Conservation (phyloP, 768 basidiomycete species). For the Rhodotorula taiwanensis region DNA sequence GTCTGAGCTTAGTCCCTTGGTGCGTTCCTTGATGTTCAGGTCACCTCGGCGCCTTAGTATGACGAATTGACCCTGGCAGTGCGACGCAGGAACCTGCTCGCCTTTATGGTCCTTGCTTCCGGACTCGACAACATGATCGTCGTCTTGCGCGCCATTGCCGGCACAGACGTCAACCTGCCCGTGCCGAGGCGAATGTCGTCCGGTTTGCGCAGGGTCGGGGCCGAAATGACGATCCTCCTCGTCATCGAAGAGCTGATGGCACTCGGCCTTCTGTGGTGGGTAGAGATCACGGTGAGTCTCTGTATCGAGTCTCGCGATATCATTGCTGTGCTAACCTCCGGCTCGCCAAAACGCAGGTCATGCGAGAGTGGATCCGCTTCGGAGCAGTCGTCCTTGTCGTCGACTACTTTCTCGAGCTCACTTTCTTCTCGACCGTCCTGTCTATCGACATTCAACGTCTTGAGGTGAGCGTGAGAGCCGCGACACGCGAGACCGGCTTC, state of each 20-base stretch:
- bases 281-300: conserved; percentile 49
- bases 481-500: not conserved
- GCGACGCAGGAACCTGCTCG: conserved; percentile 48
- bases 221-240: conserved; percentile 85
- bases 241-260: conserved; percentile 75
- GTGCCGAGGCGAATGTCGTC: conserved; percentile 87
- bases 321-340: not conserved
- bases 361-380: conserved; percentile 87
- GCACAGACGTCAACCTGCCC: conserved; percentile 74
- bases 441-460: conserved; percentile 93
- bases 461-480: conserved; percentile 59
- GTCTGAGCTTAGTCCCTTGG: conserved; percentile 84
- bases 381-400: conserved; percentile 89
- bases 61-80: too few relatives aligned
- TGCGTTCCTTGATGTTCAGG: conserved; percentile 45
- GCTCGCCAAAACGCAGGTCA: conserved; percentile 42
- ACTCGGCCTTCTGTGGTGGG: conserved; percentile 67
- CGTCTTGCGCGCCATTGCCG: conserved; percentile 68
- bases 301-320: too few relatives aligned
- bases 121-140: conserved; percentile 98
- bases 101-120: conserved; percentile 88
- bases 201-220: conserved; percentile 80
- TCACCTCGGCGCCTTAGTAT: conserved; percentile 29
- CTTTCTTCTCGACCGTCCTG: conserved; percentile 87
- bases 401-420: conserved; percentile 95